phyloP scores from a whole-genome alignment of 2,329 filamentous ascomycete genomes.

The Dactylellina haptotyla region DNA sequence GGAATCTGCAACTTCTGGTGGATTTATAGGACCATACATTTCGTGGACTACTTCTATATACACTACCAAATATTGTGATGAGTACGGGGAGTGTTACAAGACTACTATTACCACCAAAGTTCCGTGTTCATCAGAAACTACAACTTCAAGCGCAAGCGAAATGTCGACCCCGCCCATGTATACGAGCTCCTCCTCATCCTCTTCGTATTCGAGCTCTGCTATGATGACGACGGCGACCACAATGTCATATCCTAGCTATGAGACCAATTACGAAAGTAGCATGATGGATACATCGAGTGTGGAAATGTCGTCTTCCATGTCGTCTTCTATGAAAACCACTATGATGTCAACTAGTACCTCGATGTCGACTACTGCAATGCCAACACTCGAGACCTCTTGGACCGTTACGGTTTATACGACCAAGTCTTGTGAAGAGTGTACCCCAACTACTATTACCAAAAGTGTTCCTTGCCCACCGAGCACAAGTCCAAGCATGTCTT shows the following conservation, averaged over 20 bases:
- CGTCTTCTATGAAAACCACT: too few species aligned
- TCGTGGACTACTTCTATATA: slow-evolving; percentile 4
- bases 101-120: slow-evolving; percentile 12
- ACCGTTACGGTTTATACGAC: neutral
- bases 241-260: neutral
- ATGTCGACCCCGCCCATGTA: too few species aligned
- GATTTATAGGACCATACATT: neutral
- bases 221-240: neutral
- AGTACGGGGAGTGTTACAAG: neutral
- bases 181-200: neutral
- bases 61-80: neutral
- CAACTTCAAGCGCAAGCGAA: too few species aligned
- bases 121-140: neutral
- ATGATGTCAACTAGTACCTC: neutral
- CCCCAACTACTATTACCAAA: neutral
- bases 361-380: neutral
- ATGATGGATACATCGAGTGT: neutral
- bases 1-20: neutral
- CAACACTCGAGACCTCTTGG: neutral
- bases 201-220: neutral
- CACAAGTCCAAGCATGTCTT: neutral
- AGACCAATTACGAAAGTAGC: neutral
- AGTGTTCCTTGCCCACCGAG: slow-evolving; percentile 3
- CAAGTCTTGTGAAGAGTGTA: neutral
- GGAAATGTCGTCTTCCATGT: neutral